Percentiles rank a stretch among this genome's conserved stretches.
These are phyloP conservation scores for Metschnikowia chrysomelidarum DNA, from an alignment of 805 yeast species.

Conservation along the genomic window DNA sequence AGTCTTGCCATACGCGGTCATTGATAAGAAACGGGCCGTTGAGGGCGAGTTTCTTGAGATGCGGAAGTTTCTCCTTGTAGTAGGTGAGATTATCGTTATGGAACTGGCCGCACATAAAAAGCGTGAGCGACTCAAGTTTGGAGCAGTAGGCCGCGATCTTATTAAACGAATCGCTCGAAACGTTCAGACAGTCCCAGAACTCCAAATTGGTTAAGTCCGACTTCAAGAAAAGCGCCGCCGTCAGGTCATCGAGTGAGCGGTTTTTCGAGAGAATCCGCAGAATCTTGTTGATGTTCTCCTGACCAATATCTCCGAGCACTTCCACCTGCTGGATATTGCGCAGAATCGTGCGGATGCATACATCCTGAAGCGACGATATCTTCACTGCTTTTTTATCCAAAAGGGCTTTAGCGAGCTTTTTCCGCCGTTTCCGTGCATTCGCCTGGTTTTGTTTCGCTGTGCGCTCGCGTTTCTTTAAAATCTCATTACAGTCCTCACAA, in stretches of 20 bases:
- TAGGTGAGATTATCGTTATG: constrained; percentile 73
- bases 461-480: constrained; percentile 39
- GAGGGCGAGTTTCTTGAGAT: constrained; percentile 55
- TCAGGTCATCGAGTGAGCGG: constrained; percentile 70
- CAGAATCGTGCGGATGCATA: constrained; percentile 69
- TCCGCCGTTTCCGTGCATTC: constrained; percentile 69
- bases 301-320: constrained; percentile 83
- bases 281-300: constrained; percentile 64
- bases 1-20: constrained; percentile 72
- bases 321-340: constrained; percentile 72
- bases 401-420: constrained; percentile 79
- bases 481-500: constrained; percentile 60
- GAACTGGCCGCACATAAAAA: constrained; percentile 92
- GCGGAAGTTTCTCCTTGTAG: constrained; percentile 54
- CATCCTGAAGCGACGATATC: constrained; percentile 74
- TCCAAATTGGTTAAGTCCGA: constrained; percentile 56
- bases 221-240: constrained; percentile 71
- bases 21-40: constrained; percentile 91
- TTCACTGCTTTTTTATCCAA: constrained; percentile 64
- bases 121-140: constrained; percentile 56
- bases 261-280: constrained; percentile 77
- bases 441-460: constrained; percentile 51
- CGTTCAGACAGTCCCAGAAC: constrained; percentile 90
- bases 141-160: constrained; percentile 81
- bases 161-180: constrained; percentile 62